Base-by-base conservation (phyloP, 495 filamentous ascomycete genomes). In the Trichoderma gamsii region DNA sequence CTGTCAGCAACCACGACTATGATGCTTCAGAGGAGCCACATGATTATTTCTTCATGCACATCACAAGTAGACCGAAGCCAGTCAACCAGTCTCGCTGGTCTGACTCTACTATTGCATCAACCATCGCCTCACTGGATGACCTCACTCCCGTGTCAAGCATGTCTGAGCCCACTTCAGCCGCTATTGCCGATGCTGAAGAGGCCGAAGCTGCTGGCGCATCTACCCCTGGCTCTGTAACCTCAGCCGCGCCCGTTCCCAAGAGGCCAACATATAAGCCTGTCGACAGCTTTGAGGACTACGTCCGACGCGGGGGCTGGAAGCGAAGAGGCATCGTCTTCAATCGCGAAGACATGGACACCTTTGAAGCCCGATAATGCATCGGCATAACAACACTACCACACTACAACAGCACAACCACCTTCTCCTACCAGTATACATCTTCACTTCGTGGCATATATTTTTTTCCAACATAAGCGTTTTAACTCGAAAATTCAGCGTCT, bases 261-360 rank as follows among this genome's bases (percentile, higher is more conserved):
- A 41, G 63, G 68, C 67, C 68, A 68, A 32, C 21, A 21, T 41
- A 64, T 15, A 25, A 21, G 59, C 64, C 59, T 71, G 71, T 74
- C 67, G 68, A 72, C 63, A 76, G 76, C 13, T 70, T 72, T 43
- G 79, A 81, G 21, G 71, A 76, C 29, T 78, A 79, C 59, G 71
- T 82, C 16, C 80, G 78, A 72, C 73, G 81, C 0, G 81, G 80
- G 15, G 80, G 75, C 15, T 83, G 81, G 81, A 83, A 83, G 74
- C 73, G 81, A 25, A 68, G 77, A 23, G 81, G 81, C 38, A 80
- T 83, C 67, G 77, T 83, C 66, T 83, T 83, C 70, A 71, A 74
- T 29, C 69, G 75, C 27, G 73, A 74, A n/a, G 63, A 70, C 3
- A 29, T 61, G 56, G 56, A 61, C 16, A 3, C 56, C 2, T 61